Evolutionary conservation across 305 asterid species (phyloP), one percentile per base, ranked within the genome.

Genomic region (Striga hermonthica): DNA sequence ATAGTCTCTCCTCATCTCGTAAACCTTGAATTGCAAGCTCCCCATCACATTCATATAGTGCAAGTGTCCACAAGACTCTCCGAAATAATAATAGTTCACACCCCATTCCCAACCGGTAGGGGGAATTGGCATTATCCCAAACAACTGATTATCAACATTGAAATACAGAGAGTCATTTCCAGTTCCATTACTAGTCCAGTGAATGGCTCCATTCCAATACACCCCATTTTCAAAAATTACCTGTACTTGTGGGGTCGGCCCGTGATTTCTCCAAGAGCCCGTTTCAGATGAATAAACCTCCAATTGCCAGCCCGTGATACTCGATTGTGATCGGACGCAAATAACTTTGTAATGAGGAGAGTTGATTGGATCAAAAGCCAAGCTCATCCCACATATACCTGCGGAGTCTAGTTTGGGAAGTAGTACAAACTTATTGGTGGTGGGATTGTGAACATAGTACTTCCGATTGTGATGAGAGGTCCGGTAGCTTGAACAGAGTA

Each of bases 21-120:
- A 44, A 2, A 44, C 49, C 72, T 70, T 37, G 58, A 75, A 72
- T 74, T 76, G 9, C 50, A 10, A 4, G 12, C 4, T 44, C 50
- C 4, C 11, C 1, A 8, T 8, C 9, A 44, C 50, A 44, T 44
- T 12, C 2, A 44, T 44, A 4, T 44, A 44, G 11, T 44, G 50
- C 50, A 44, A 44, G 50, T 44, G 50, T 8, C 12, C 50, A 44
- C 50, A 44, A 11, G 12, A 44, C 12, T 44, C 50, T 8, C 50
- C 50, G 12, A 44, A 44, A 10, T 44, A 44, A 44, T 4, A 44
- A 44, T 44, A 8, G 12, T 12, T 0, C 4, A 8, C 11, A 6
- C 12, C 9, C 4, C 3, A 8, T 8, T 44, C 50, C 12, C 50
- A 11, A 44, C 11, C 50, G 50, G 1, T 44, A 7, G 50, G 50